These are phyloP conservation scores for Houttuynia cordata DNA, from an alignment of 164 flowering plant species.

Conservation along the genomic window DNA sequence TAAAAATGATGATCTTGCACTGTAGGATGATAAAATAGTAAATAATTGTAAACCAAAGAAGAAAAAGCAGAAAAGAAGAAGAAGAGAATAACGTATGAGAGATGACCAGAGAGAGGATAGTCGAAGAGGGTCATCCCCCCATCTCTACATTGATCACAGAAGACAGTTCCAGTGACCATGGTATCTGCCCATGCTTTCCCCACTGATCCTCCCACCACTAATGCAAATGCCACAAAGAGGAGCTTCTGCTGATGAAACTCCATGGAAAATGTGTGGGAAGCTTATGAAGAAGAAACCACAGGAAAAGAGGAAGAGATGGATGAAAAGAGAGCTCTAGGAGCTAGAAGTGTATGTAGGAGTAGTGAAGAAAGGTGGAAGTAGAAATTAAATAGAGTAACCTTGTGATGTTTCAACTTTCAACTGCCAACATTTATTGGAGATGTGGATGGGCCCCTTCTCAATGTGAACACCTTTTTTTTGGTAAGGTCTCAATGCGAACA, in stretches of 20 bases:
- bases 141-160: slow-evolving; percentile 93
- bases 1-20: neutral
- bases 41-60: neutral
- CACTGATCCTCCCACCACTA: slow-evolving; percentile 29
- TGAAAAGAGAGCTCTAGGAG: neutral
- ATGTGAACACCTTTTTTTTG: too few relatives aligned
- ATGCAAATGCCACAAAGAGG: slow-evolving; percentile 13
- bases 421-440: slow-evolving; percentile 8
- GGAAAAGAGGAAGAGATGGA: neutral
- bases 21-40: neutral
- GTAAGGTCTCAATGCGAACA: too few relatives aligned
- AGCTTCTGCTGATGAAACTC: slow-evolving; percentile 19
- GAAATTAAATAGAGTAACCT: neutral
- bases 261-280: slow-evolving; percentile 19
- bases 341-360: neutral
- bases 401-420: slow-evolving; percentile 1
- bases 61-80: neutral
- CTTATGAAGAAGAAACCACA: neutral
- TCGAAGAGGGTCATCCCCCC: slow-evolving; percentile 61
- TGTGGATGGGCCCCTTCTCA: too few relatives aligned
- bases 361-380: neutral
- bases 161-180: slow-evolving; percentile 66
- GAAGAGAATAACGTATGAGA: neutral
- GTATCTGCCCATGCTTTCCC: slow-evolving; percentile 35
- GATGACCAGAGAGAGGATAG: slow-evolving; percentile 62